phyloP scores from a whole-genome alignment of 495 filamentous ascomycete species.

The Neurospora intermedia region DNA sequence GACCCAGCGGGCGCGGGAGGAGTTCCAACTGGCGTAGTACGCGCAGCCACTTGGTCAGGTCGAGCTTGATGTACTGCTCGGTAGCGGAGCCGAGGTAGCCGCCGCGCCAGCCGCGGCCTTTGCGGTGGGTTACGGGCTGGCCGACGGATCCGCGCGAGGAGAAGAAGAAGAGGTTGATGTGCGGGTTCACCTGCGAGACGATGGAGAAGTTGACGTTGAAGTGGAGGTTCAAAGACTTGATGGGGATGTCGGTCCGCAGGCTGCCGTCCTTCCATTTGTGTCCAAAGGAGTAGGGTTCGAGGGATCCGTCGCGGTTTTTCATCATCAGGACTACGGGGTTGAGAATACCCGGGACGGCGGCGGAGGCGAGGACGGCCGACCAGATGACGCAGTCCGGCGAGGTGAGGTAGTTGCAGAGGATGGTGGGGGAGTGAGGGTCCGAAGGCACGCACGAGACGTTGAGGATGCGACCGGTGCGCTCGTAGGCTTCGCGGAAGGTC shows the following conservation, averaged over 20 bases:
- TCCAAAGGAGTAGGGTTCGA: conserved; percentile 79
- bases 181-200: conserved; percentile 93
- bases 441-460: conserved; percentile 97
- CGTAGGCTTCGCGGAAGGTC: conserved; percentile 91
- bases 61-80: conserved; percentile 90
- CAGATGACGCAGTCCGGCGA: conserved; percentile 95
- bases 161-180: conserved; percentile 98
- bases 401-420: conserved; percentile 88
- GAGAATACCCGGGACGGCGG: conserved; percentile 89
- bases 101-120: conserved; percentile 89
- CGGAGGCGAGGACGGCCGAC: conserved; percentile 91
- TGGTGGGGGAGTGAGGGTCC: conserved; percentile 86
- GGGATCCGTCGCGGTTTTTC: conserved; percentile 59
- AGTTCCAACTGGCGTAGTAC: conserved; percentile 86
- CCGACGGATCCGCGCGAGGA: conserved; percentile 84
- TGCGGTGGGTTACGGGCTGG: conserved; percentile 85
- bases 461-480: conserved; percentile 84
- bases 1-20: conserved; percentile 78
- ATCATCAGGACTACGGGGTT: conserved; percentile 97
- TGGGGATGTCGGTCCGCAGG: conserved; percentile 86
- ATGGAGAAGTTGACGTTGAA: conserved; percentile 98
- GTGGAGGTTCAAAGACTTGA: conserved; percentile 84
- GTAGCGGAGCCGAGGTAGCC: conserved; percentile 86
- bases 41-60: conserved; percentile 93
- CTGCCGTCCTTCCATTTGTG: conserved; percentile 98